These are phyloP conservation scores for Sarcomyxa edulis DNA, from an alignment of 768 basidiomycete species.

Conservation along the genomic window DNA sequence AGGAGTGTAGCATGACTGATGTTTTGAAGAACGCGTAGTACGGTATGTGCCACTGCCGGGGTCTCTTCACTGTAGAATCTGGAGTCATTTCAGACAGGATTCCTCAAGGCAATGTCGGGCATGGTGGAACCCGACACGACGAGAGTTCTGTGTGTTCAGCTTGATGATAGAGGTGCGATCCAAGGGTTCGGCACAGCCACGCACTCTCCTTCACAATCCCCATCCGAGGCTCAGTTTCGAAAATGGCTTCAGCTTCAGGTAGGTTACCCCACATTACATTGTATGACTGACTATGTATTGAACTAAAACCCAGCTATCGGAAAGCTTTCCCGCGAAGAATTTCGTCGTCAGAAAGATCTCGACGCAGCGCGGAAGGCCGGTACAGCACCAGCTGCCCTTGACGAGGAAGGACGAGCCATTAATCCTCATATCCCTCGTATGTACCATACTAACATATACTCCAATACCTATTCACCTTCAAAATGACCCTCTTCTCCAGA, in stretches of 20 bases:
- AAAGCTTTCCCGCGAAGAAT: slow-evolving; percentile 92
- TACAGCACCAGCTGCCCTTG: slow-evolving; percentile 92
- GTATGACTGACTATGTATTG: slow-evolving; percentile 9
- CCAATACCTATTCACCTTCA: slow-evolving; percentile 3
- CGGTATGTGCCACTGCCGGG: too few species aligned
- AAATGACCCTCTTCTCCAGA: slow-evolving; percentile 39
- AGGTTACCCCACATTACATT: slow-evolving; percentile 10
- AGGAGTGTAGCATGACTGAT: too few species aligned
- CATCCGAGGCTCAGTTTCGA: too few species aligned
- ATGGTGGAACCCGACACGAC: too few species aligned
- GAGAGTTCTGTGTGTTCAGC: too few species aligned
- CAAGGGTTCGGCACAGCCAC: too few species aligned
- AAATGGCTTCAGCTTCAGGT: slow-evolving; percentile 42
- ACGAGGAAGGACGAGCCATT: slow-evolving; percentile 92
- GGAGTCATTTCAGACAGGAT: too few species aligned
- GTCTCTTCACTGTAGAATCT: too few species aligned
- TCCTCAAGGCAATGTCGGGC: too few species aligned
- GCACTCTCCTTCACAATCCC: too few species aligned
- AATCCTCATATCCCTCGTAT: slow-evolving; percentile 98
- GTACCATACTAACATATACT: slow-evolving; percentile 23
- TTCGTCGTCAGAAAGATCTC: slow-evolving; percentile 91
- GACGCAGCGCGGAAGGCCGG: slow-evolving; percentile 98
- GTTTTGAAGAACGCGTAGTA: too few species aligned
- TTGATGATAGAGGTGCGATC: too few species aligned
- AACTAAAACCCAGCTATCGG: slow-evolving; percentile 46